Base-by-base conservation (phyloP, 2,329 filamentous ascomycete genomes). In the Cyphellophora europaea region DNA sequence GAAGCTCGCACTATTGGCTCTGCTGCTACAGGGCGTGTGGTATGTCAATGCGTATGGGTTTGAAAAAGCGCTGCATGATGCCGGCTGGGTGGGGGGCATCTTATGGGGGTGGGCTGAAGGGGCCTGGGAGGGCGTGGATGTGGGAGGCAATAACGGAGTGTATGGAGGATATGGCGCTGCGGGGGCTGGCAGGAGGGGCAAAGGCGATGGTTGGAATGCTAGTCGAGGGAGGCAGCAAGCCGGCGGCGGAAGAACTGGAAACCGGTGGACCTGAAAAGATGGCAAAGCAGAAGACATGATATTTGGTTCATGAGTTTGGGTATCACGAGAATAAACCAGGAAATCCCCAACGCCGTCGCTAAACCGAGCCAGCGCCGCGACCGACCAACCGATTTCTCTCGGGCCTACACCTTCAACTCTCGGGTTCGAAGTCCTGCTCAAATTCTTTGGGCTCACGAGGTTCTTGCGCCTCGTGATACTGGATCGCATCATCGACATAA, bases 401-500 rank as follows among this genome's bases (percentile, higher is more conserved):
- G n/a, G n/a, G n/a, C n/a, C n/a, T n/a, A n/a, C n/a, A n/a, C n/a
- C n/a, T n/a, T 43, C 41, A 49, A 15, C 37, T 50, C 38, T 67
- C 63, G 35, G 66, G 62, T 23, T 77, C 72, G 41, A 25, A 25
- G 72, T 49, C 66, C 31, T 73, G 71, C 43, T 85, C 80, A 36
- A 61, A 60, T 27, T 71, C 68, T 32, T 73, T 72, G 5, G 86
- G 81, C 56, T 95, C 88, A 50, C 74, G 79, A 6, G 88, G 88
- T 58, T 95, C 88, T 56, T 95, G 88, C 10, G 87, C 84, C 57
- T 95, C 88, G 54, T 93, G 84, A 57, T 76, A 95, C 56, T 94
- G 88, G 47, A 93, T 91, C 17, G 84, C 83, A 61, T 95, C 86
- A 56, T 95, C 88, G 49, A 95, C 91, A 62, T 93, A 86, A 66